phyloP scores from a whole-genome alignment of 352 stramenopile species.

The Elongisporangium senticosum region DNA sequence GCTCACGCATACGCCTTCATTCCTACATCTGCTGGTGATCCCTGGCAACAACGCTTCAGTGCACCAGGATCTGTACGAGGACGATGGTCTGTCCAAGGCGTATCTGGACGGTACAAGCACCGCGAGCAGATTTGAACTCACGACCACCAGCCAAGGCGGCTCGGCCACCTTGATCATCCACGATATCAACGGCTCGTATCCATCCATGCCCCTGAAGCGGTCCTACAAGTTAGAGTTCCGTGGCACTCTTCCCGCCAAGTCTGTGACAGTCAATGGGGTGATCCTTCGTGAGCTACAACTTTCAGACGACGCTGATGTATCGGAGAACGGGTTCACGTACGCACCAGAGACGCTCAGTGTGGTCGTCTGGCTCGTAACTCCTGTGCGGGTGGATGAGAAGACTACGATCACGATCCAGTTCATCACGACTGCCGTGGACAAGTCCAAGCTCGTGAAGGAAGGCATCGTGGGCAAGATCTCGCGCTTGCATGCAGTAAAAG shows the following conservation, averaged over 20 bases:
- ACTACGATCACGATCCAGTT: conserved; percentile 10
- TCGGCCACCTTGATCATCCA: conserved; percentile 14
- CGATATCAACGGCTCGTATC: conserved; percentile 15
- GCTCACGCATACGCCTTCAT: conserved; percentile 8
- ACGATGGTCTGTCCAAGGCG: conserved; percentile 23
- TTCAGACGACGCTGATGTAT: background rate
- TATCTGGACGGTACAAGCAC: conserved; percentile 13
- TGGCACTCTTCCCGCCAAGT: conserved; percentile 9
- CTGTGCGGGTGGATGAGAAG: background rate
- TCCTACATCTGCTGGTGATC: conserved; percentile 19
- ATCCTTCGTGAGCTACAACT: conserved; percentile 6
- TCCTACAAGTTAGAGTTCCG: conserved; percentile 21
- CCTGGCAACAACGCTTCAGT: conserved; percentile 6
- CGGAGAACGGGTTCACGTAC: conserved; percentile 15
- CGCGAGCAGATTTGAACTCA: conserved; percentile 13
- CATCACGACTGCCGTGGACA: conserved; percentile 8
- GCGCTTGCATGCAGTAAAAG: conserved; percentile 21
- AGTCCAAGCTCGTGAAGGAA: conserved; percentile 6
- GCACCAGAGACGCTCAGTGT: conserved; percentile 17
- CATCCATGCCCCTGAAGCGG: conserved; percentile 3
- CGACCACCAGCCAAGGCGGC: conserved; percentile 9
- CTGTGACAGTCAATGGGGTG: conserved; percentile 17
- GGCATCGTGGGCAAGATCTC: conserved; percentile 20
- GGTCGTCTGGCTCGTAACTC: conserved; percentile 11
- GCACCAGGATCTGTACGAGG: conserved; percentile 20